Percentiles rank a stretch among this genome's conserved stretches.
Evolutionary conservation across 1,284 basidiomycete genomes (phyloP).

Genomic region (Ceratobasidium sp.): DNA sequence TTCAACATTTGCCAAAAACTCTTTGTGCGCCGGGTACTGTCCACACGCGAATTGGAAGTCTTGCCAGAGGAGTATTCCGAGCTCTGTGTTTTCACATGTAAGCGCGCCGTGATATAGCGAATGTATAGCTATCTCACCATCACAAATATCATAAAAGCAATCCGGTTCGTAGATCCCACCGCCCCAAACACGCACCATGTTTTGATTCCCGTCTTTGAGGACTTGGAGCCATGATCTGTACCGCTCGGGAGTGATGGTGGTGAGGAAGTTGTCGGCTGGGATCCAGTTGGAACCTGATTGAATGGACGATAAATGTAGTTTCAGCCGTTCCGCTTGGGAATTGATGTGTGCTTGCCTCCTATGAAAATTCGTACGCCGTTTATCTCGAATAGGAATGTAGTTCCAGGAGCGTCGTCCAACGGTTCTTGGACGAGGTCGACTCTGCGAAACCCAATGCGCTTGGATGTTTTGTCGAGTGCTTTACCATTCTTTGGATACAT

Average conservation of each 20-base stretch:
- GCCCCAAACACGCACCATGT: constrained; percentile 88
- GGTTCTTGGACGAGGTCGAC: constrained; percentile 63
- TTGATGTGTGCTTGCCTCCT: constrained; percentile 56
- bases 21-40: constrained; percentile 81
- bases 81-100: constrained; percentile 57
- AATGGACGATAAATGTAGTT: background rate
- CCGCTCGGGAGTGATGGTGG: constrained; percentile 65
- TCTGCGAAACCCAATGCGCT: constrained; percentile 62
- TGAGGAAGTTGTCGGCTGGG: constrained; percentile 64
- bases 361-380: constrained; percentile 65
- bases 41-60: constrained; percentile 92
- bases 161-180: constrained; percentile 87
- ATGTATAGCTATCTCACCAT: constrained; percentile 57
- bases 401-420: constrained; percentile 60
- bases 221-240: constrained; percentile 81
- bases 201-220: constrained; percentile 83
- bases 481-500: constrained; percentile 51
- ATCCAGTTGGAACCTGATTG: constrained; percentile 64
- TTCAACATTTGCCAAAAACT: constrained; percentile 74
- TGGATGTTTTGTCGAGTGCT: constrained; percentile 56
- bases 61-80: constrained; percentile 87
- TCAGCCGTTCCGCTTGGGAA: background rate
- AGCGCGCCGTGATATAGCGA: background rate
- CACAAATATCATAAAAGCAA: constrained; percentile 82
- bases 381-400: constrained; percentile 64